Conservation (phyloP, 495 filamentous ascomycete species). For the Neurospora sp. region DNA sequence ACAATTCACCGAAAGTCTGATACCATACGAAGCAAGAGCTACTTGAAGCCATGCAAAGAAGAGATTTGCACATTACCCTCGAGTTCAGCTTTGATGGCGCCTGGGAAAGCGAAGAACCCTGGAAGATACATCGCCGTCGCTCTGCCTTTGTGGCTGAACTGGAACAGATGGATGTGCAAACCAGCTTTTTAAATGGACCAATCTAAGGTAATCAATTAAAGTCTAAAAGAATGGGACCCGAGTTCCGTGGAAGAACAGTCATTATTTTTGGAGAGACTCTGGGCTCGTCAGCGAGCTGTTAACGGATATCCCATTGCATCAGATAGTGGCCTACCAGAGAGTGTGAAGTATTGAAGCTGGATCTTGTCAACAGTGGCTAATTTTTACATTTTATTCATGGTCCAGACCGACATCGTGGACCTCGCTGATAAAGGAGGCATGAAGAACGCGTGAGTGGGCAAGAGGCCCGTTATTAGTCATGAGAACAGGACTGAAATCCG, state of each 20-base stretch:
- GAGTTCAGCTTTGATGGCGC: background rate
- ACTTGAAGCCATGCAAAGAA: background rate
- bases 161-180: background rate
- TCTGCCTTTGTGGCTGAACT: background rate
- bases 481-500: background rate
- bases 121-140: background rate
- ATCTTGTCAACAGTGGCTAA: too few species aligned
- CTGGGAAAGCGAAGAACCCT: background rate
- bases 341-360: background rate
- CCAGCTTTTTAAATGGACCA: background rate
- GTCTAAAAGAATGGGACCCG: background rate
- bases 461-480: too few species aligned
- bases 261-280: background rate
- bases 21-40: background rate
- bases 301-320: background rate
- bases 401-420: background rate
- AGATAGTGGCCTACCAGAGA: background rate
- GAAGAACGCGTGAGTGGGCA: background rate
- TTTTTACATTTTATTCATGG: background rate
- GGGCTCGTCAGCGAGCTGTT: background rate
- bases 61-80: background rate
- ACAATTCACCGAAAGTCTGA: background rate
- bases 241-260: background rate
- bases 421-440: background rate
- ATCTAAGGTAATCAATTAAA: background rate